Percentiles rank a stretch among this genome's conserved stretches.
These are phyloP conservation scores for Yamadazyma insecticola DNA, from an alignment of 805 yeast species.

Conservation along the genomic window DNA sequence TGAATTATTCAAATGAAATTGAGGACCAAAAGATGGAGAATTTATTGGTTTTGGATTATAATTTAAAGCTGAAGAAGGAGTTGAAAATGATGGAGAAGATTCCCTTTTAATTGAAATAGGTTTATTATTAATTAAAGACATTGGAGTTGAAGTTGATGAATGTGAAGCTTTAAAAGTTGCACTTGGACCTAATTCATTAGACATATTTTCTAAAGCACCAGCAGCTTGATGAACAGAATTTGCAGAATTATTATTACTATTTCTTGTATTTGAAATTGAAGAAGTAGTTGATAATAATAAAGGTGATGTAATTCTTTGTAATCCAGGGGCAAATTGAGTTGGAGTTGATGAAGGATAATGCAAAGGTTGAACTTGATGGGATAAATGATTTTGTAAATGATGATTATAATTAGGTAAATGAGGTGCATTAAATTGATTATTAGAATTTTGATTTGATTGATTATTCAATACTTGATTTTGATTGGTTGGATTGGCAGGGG, in stretches of 20 bases:
- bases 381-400: constrained; percentile 13
- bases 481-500: not conserved
- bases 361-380: constrained; percentile 44
- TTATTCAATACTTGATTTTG: constrained; percentile 2
- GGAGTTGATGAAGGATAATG: constrained; percentile 69
- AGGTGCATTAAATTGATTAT: constrained; percentile 8
- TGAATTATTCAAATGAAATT: constrained; percentile 22
- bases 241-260: constrained; percentile 6
- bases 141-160: constrained; percentile 10
- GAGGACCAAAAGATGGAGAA: constrained; percentile 46
- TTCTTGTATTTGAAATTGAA: constrained; percentile 37
- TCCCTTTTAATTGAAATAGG: constrained; percentile 11
- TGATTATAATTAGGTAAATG: constrained; percentile 7
- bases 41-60: constrained; percentile 8
- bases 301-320: constrained; percentile 62
- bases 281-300: constrained; percentile 51
- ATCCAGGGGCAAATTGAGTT: constrained; percentile 63
- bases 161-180: constrained; percentile 30
- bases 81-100: constrained; percentile 19
- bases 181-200: constrained; percentile 40
- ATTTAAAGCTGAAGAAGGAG: constrained; percentile 34
- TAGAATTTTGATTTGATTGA: constrained; percentile 8
- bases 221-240: constrained; percentile 33
- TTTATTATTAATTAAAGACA: constrained; percentile 31
- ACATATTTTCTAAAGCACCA: constrained; percentile 42